Evolutionary conservation across 202 grass and related monocot genomes (phyloP), one percentile per base, ranked within the genome.

Genomic region (Digitaria exilis): DNA sequence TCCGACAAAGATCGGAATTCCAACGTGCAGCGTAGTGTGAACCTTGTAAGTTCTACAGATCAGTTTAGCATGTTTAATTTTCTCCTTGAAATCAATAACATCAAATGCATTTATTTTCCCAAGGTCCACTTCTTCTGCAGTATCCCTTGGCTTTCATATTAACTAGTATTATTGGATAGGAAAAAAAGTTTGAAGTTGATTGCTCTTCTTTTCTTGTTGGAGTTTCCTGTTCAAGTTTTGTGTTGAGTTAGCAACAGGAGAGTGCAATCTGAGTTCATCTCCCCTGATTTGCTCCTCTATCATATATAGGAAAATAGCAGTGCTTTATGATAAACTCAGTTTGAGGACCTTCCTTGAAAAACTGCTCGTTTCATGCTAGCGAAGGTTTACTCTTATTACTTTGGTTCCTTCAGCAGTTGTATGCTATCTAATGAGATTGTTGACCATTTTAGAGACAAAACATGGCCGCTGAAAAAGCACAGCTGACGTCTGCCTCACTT

Each of bases 41-140:
- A 81, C 84, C 50, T 79, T 77, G 90, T 96, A 85, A 89, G 93
- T 65, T 34, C 18, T 78, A 75, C 43, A 60, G 21, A 69, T 57
- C 52, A 59, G 7, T 86, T 78, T 79, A 44, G 26, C 43, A 88
- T 69, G 75, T 69, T 56, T 49, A 32, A 17, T 45, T 77, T 54
- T 48, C 57, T 71, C 70, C 16, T 52, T 48, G 16, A 37, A 35
- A 65, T 44, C 29, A 81, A 25, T 19, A 28, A 31, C 15, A 44
- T 30, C 44, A n/a, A 34, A 72, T 50, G 63, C 48, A 34, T 63
- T 78, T 39, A 86, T 30, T 65, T 37, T 57, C 18, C 35, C 19
- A 42, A 85, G 45, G 17, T 70, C 24, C 32, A 49, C 14, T 57
- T 54, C 31, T 39, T 69, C 7, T 58, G n/a, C 6, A 18, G 73